Base-by-base conservation (phyloP, 176 grass and related monocot species). In the Cenchrus purpureus region DNA sequence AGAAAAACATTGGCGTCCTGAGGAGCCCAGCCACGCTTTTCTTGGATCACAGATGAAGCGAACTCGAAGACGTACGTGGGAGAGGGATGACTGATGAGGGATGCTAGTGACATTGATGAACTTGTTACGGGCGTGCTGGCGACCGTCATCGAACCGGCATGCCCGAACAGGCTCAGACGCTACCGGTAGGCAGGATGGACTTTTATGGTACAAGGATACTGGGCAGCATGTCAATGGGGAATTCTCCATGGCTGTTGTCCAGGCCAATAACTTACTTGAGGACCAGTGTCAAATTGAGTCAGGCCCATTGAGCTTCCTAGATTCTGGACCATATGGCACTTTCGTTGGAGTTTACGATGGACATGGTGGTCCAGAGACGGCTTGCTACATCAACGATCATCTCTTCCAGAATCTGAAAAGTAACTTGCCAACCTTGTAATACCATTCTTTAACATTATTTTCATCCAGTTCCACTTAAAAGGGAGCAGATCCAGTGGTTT, bases 211-310 rank as follows among this genome's bases (percentile, higher is more conserved):
- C 89, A 98, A 98, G 89, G 95, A 95, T 52, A 82, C 70, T 1
- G 95, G 95, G 16, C 92, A 98, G 72, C 95, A 98, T 86, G 82
- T 88, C 43, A 85, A 88, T 58, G 95, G 95, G 7, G 95, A 98
- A 29, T 98, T 95, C 80, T 98, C 95, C 50, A 98, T 98, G 91
- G 95, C 95, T n/a, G 91, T 98, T 43, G 86, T 98, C 32, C 95
- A 98, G 84, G 95, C 95, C 46, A 98, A 98, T 77, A 95, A 82
- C 84, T 86, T 98, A 60, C 89, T 98, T 9, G 95, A 98, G 87
- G 95, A 98, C 59, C 95, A 98, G 64, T 89, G 91, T 65, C 95
- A 98, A 85, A 81, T 98, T 12, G 95, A 98, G 63, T 93, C 95
- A 0, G 92, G 95, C 46, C 88, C 75, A 22, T 50, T 98, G 65